Conservation (phyloP, 805 yeast genomes). For the Saturnispora silvae region DNA sequence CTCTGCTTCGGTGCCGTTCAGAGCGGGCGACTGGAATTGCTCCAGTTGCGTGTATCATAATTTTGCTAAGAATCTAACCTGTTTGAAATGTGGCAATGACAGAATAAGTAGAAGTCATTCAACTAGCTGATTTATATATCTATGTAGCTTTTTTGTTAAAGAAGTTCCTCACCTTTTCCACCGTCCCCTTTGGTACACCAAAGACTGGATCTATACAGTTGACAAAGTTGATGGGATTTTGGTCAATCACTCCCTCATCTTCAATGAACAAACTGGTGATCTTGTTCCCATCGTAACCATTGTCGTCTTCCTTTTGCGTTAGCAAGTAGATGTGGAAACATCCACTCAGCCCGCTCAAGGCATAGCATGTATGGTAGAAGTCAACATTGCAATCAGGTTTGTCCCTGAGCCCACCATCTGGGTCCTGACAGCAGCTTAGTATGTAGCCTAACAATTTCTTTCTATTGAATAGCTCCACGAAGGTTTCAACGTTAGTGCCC, state of each 20-base stretch:
- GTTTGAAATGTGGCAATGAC: constrained; percentile 82
- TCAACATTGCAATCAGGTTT: constrained; percentile 79
- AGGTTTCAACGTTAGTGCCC: neutral
- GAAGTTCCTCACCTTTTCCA: constrained; percentile 10
- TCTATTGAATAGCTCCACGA: constrained; percentile 34
- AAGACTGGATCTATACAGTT: constrained; percentile 44
- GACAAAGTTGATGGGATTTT: constrained; percentile 16
- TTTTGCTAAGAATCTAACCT: constrained; percentile 80
- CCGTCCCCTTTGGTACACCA: constrained; percentile 39
- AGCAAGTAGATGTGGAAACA: too few relatives aligned
- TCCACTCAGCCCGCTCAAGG: constrained; percentile 71
- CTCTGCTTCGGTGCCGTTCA: constrained; percentile 72
- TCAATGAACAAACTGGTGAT: constrained; percentile 12
- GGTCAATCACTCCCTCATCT: constrained; percentile 15
- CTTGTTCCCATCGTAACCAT: too few relatives aligned
- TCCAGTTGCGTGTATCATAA: constrained; percentile 77
- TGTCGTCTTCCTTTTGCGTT: too few relatives aligned
- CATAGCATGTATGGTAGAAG: constrained; percentile 85
- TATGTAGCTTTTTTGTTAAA: too few relatives aligned
- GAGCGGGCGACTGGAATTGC: constrained; percentile 98
- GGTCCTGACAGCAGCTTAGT: constrained; percentile 64
- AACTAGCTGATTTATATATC: too few relatives aligned
- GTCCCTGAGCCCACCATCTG: constrained; percentile 58
- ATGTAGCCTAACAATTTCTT: constrained; percentile 55
- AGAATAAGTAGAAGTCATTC: too few relatives aligned